These are phyloP conservation scores for Hyparrhenia diplandra DNA, from an alignment of 176 grass and related monocot species.

Conservation along the genomic window DNA sequence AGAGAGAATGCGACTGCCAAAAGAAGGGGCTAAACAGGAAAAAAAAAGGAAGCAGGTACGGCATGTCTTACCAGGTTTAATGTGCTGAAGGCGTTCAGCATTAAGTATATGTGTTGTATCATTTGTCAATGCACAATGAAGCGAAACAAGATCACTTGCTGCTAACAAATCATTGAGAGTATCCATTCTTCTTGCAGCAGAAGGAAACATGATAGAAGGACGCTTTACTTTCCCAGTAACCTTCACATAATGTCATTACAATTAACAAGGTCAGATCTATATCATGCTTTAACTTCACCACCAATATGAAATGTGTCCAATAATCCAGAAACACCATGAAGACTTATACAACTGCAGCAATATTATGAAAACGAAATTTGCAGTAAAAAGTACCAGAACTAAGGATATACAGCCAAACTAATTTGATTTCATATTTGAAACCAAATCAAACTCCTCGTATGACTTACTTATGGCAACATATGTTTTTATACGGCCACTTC, in stretches of 20 bases:
- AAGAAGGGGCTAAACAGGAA: background rate
- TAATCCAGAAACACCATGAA: background rate
- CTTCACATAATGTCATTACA: slow-evolving; percentile 34
- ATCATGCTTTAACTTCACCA: background rate
- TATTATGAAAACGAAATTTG: background rate
- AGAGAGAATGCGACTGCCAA: background rate
- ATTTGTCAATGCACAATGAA: slow-evolving; percentile 78
- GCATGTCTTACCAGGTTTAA: slow-evolving; percentile 80
- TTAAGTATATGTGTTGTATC: slow-evolving; percentile 80
- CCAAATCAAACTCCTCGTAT: background rate
- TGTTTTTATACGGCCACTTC: background rate
- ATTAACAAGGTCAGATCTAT: slow-evolving; percentile 4
- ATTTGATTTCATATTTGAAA: background rate
- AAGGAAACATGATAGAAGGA: slow-evolving; percentile 78
- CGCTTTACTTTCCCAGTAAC: slow-evolving; percentile 54
- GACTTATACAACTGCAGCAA: background rate
- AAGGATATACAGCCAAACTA: background rate
- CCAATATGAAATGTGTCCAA: background rate
- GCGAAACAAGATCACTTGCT: slow-evolving; percentile 90
- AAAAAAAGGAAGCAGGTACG: background rate
- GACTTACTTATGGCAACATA: background rate
- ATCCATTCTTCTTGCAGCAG: slow-evolving; percentile 89
- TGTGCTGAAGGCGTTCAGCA: slow-evolving; percentile 71
- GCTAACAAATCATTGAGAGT: slow-evolving; percentile 92
- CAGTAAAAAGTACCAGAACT: background rate